Evolutionary conservation across 805 yeast species (phyloP).

Genomic region (Candida sphagnicola): DNA sequence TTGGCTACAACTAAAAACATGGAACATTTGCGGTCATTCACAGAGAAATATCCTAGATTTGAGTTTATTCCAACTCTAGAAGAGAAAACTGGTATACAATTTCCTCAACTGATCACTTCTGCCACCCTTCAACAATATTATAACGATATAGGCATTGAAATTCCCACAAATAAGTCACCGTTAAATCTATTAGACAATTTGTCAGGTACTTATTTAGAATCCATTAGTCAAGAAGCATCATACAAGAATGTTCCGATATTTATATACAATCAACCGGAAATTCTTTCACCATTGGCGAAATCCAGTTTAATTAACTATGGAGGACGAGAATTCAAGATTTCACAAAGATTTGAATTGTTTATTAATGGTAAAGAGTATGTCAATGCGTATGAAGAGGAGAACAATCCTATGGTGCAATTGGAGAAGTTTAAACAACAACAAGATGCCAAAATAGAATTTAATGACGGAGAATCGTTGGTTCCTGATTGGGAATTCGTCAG

Average conservation of each 20-base stretch:
- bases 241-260: slow-evolving; percentile 54
- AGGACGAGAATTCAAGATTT: slow-evolving; percentile 34
- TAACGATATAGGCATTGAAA: slow-evolving; percentile 27
- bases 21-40: background rate
- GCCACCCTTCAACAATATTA: slow-evolving; percentile 41
- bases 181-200: slow-evolving; percentile 63
- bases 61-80: slow-evolving; percentile 72
- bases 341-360: slow-evolving; percentile 81
- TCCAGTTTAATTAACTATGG: slow-evolving; percentile 35
- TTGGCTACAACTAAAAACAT: slow-evolving; percentile 13
- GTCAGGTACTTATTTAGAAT: slow-evolving; percentile 61
- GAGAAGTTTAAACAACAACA: slow-evolving; percentile 62
- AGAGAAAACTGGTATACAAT: slow-evolving; percentile 38
- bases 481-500: slow-evolving; percentile 72
- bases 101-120: slow-evolving; percentile 45
- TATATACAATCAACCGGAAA: slow-evolving; percentile 77
- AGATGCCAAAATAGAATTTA: slow-evolving; percentile 37
- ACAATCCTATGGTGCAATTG: slow-evolving; percentile 71
- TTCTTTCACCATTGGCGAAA: slow-evolving; percentile 86
- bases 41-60: slow-evolving; percentile 23
- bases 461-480: slow-evolving; percentile 59
- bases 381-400: slow-evolving; percentile 96
- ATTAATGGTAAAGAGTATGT: slow-evolving; percentile 76
- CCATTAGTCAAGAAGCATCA: slow-evolving; percentile 38
- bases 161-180: slow-evolving; percentile 43